Percentiles rank a stretch among this genome's conserved stretches.
These are phyloP conservation scores for Spathaspora passalidarum DNA, from an alignment of 805 yeast genomes.

Conservation along the genomic window DNA sequence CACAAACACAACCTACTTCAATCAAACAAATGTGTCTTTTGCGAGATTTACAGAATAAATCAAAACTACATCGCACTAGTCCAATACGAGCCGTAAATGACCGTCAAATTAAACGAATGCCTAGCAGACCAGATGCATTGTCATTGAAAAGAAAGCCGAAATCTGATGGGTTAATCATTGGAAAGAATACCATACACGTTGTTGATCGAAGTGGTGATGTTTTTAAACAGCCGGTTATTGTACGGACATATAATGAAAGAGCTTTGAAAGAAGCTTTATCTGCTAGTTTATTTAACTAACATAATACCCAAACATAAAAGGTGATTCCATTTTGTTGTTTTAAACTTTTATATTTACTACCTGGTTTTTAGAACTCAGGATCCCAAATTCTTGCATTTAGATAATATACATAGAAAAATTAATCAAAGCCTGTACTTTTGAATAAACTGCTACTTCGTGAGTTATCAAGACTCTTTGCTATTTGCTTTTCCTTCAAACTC, in stretches of 20 bases:
- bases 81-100: constrained; percentile 29
- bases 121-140: constrained; percentile 16
- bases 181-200: constrained; percentile 38
- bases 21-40: neutral
- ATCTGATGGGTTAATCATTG: constrained; percentile 40
- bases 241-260: constrained; percentile 43
- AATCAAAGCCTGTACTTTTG: constrained; percentile 19
- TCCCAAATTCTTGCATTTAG: neutral
- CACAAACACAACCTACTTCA: neutral
- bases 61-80: constrained; percentile 2
- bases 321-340: no score
- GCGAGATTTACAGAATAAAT: neutral
- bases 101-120: constrained; percentile 28
- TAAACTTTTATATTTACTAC: no score
- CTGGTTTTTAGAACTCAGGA: neutral
- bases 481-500: constrained; percentile 23
- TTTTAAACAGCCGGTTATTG: constrained; percentile 29
- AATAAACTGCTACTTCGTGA: constrained; percentile 20
- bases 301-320: no score
- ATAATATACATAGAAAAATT: neutral
- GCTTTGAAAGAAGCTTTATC: constrained; percentile 46
- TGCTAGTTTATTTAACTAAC: constrained; percentile 13
- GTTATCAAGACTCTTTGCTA: constrained; percentile 22
- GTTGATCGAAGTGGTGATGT: constrained; percentile 43
- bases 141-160: constrained; percentile 3